Conservation (phyloP, 148 eudicot species). For the Oxyria digyna region DNA sequence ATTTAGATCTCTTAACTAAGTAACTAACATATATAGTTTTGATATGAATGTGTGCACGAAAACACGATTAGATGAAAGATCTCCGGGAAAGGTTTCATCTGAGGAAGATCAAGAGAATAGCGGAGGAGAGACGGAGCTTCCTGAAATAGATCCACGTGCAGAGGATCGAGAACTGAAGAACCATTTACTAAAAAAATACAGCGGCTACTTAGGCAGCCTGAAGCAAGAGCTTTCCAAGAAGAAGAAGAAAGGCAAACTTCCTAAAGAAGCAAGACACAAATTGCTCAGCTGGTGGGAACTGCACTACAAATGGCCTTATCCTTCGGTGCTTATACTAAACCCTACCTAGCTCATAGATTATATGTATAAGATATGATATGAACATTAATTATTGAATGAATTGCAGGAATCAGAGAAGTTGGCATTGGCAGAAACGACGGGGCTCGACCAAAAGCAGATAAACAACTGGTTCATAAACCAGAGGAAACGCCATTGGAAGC, state of each 20-base stretch:
- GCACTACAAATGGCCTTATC: slow-evolving; percentile 75
- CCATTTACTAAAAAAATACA: slow-evolving; percentile 70
- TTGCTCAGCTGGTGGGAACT: slow-evolving; percentile 66
- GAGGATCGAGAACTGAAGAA: slow-evolving; percentile 91
- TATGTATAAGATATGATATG: too few species aligned
- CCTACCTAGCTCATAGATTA: too few species aligned
- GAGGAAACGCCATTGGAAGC: slow-evolving; percentile 52
- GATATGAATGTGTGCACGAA: too few species aligned
- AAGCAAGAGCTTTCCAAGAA: slow-evolving; percentile 83
- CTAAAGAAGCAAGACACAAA: slow-evolving; percentile 58
- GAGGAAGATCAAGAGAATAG: slow-evolving; percentile 88
- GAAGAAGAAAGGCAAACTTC: slow-evolving; percentile 65
- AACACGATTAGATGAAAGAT: slow-evolving; percentile 55
- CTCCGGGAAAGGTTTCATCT: slow-evolving; percentile 64
- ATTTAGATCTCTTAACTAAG: too few species aligned
- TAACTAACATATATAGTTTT: too few species aligned
- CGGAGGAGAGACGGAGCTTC: slow-evolving; percentile 62
- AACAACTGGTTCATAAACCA: slow-evolving; percentile 77
- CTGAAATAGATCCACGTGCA: slow-evolving; percentile 79
- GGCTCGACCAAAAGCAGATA: slow-evolving; percentile 65
- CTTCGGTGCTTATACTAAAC: slow-evolving; percentile 16
- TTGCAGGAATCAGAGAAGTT: slow-evolving; percentile 47
- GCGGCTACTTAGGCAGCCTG: slow-evolving; percentile 80
- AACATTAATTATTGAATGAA: too few species aligned
- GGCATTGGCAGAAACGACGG: slow-evolving; percentile 70